Conservation (phyloP, 176 grass and related monocot genomes). For the Pharus latifolius region DNA sequence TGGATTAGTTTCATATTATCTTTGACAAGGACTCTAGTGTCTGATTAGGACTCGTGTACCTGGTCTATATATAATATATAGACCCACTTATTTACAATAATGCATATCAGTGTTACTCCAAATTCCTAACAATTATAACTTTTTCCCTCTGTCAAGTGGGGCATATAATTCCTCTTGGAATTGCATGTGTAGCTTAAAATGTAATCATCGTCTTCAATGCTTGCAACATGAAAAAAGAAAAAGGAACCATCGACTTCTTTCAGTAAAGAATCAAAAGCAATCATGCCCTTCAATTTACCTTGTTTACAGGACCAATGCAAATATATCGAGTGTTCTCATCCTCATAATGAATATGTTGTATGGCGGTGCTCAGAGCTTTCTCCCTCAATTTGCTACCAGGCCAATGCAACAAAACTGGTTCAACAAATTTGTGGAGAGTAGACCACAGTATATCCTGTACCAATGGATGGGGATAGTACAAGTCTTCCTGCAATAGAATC, state of each 20-base stretch:
- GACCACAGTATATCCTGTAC: slow-evolving; percentile 93
- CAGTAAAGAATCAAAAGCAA: neutral
- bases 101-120: too few relatives aligned
- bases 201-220: neutral
- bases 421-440: slow-evolving; percentile 87
- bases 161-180: neutral
- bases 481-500: slow-evolving; percentile 70
- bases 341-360: slow-evolving; percentile 96
- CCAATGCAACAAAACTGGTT: slow-evolving; percentile 77
- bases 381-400: slow-evolving; percentile 80
- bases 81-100: too few relatives aligned
- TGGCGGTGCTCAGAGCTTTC: slow-evolving; percentile 60
- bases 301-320: slow-evolving; percentile 97
- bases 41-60: too few relatives aligned
- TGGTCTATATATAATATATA: too few relatives aligned
- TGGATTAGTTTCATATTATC: too few relatives aligned
- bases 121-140: too few relatives aligned
- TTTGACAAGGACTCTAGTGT: too few relatives aligned
- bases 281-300: slow-evolving; percentile 43
- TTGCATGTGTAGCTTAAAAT: neutral
- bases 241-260: neutral
- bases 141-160: neutral
- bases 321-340: slow-evolving; percentile 94
- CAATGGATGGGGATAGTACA: slow-evolving; percentile 89
- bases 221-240: neutral